phyloP scores from a whole-genome alignment of 1,284 basidiomycete species.

The Heterobasidion annosum region DNA sequence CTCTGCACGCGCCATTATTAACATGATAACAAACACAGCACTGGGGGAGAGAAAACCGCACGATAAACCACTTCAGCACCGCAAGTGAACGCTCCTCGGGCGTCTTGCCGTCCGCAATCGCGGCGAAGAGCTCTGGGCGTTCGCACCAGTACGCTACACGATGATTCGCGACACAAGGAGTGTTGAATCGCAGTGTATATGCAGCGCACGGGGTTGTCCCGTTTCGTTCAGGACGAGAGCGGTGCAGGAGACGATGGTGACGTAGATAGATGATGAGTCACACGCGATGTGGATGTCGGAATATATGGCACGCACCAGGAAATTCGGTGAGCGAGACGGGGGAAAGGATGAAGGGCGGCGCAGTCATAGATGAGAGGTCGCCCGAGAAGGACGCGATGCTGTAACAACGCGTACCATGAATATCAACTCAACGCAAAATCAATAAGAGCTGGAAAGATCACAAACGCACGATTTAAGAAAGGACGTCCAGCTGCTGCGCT shows the following conservation, averaged over 20 bases:
- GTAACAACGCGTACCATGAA: background rate
- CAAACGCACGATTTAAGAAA: constrained; percentile 72
- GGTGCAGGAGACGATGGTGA: too few species aligned
- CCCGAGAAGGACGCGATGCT: constrained; percentile 83
- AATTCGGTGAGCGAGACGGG: constrained; percentile 84
- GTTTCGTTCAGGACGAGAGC: too few species aligned
- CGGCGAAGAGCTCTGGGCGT: constrained; percentile 76
- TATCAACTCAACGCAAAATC: background rate
- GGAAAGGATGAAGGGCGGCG: constrained; percentile 89
- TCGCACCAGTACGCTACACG: constrained; percentile 87
- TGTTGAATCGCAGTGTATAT: too few species aligned
- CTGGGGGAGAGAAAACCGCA: constrained; percentile 24
- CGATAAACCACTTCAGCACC: constrained; percentile 88
- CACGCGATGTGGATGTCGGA: background rate
- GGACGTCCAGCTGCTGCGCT: constrained; percentile 68
- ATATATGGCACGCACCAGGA: constrained; percentile 46
- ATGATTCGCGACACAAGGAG: too few species aligned
- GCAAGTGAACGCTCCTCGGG: constrained; percentile 67
- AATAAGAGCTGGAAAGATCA: background rate
- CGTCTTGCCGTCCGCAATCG: constrained; percentile 69
- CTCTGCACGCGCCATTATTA: constrained; percentile 30
- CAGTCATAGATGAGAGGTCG: constrained; percentile 90
- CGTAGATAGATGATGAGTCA: background rate
- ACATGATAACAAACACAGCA: background rate
- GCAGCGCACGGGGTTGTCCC: too few species aligned